phyloP scores from a whole-genome alignment of 2,329 filamentous ascomycete genomes.

The Aspergillus sp. region DNA sequence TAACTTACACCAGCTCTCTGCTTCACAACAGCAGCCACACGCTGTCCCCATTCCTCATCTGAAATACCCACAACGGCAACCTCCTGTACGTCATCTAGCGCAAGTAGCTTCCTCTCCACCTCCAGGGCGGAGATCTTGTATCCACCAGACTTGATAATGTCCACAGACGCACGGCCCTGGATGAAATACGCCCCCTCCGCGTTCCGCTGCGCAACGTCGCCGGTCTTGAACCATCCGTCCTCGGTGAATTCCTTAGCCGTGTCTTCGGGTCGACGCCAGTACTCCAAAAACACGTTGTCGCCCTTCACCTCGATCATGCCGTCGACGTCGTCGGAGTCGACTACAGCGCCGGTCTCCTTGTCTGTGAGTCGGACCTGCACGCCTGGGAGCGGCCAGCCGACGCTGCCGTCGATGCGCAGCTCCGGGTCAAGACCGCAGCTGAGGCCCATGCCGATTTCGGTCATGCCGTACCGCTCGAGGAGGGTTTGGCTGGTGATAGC shows the following conservation, averaged over 20 bases:
- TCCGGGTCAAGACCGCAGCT: constrained; percentile 44
- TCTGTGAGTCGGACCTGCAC: constrained; percentile 49
- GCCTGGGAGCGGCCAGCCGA: constrained; percentile 50
- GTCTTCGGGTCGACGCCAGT: constrained; percentile 46
- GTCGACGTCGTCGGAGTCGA: constrained; percentile 33
- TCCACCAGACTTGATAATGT: constrained; percentile 57
- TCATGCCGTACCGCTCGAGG: constrained; percentile 52
- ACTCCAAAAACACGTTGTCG: constrained; percentile 44
- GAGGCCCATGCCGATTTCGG: constrained; percentile 51
- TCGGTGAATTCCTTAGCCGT: constrained; percentile 47
- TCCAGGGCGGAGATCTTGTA: constrained; percentile 58
- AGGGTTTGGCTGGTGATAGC: constrained; percentile 45
- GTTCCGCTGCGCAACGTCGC: constrained; percentile 44
- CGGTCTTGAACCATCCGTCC: constrained; percentile 52
- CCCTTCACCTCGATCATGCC: constrained; percentile 47
- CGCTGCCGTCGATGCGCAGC: constrained; percentile 47
- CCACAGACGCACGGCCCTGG: constrained; percentile 53
- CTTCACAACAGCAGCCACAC: constrained; percentile 55
- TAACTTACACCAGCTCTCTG: constrained; percentile 35
- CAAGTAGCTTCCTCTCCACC: constrained; percentile 55
- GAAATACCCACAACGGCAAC: constrained; percentile 55
- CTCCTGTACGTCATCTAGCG: constrained; percentile 51
- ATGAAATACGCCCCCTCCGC: constrained; percentile 50
- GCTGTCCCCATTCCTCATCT: constrained; percentile 56
- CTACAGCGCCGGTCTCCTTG: constrained; percentile 34